Evolutionary conservation across 257 asterid genomes (phyloP), one percentile per base, ranked within the genome.

Genomic region (Solanum chmielewskii): DNA sequence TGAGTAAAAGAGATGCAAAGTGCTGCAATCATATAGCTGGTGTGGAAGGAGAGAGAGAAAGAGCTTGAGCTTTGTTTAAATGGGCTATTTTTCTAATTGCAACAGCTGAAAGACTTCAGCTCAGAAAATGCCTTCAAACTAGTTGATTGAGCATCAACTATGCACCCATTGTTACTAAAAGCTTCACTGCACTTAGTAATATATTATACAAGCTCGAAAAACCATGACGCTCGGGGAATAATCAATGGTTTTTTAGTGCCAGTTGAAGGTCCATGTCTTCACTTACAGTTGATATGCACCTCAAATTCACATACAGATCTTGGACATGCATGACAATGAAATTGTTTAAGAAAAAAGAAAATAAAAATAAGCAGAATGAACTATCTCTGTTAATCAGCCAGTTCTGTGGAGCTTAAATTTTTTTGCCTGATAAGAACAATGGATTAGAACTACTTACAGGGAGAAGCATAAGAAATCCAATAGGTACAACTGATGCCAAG

Each of bases 381-480:
- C 31, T 49, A 20, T 9, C 27, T 6, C 1, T 29, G 12, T 21
- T 81, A 81, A 20, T 80, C 27, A 45, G 29, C 85, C 42, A 76
- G 60, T 76, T 23, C 83, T 44, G 29, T 23, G 42, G 85, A 29
- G 85, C 45, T 49, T 47, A 12, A 81, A 49, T 3, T 47, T 15
- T 9, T 29, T 47, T 81, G 69, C 29, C 85, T 80, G 29, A 31
- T 49, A 31, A 33, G 85, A 49, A 33, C 69, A 81, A 85, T 27
- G 68, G 20, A 68, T 85, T 85, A 85, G 35, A 44, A 70, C 21
- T 37, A 86, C 97, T 93, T 93, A 97, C 99, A 83, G 99, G 99
- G 88, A 97, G 98, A 84, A 97, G 97, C 99, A 97, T 97, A 83
- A 97, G 99, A 90, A 97, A 70, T 81, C 99, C 98, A 86, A 97